Percentiles rank a stretch among this genome's conserved stretches.
phyloP scores from a whole-genome alignment of 2,329 filamentous ascomycete species.

The Emericellopsis cladophorae region DNA sequence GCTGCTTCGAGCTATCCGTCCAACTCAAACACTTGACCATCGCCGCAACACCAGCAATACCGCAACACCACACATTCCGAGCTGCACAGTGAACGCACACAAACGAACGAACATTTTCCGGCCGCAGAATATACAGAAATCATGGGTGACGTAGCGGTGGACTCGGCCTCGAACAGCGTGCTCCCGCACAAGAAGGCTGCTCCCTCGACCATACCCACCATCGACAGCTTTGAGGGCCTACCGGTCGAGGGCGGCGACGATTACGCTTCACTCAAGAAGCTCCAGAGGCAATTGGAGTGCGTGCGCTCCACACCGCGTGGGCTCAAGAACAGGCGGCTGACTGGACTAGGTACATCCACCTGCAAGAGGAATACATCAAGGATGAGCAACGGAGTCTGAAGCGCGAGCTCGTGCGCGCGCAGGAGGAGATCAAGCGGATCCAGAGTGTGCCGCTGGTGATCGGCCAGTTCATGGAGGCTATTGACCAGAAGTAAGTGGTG shows the following conservation, averaged over 20 bases:
- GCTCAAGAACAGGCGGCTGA: slow-evolving; percentile 1
- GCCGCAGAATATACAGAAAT: not conserved
- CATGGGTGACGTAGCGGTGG: slow-evolving; percentile 83
- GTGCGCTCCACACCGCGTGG: slow-evolving; percentile 13
- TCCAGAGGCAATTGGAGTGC: slow-evolving; percentile 91
- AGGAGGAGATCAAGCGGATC: slow-evolving; percentile 99
- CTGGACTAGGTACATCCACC: slow-evolving; percentile 65
- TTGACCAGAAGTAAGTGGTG: slow-evolving; percentile 80
- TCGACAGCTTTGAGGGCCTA: slow-evolving; percentile 80
- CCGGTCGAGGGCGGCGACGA: slow-evolving; percentile 76
- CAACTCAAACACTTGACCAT: not conserved
- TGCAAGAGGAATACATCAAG: slow-evolving; percentile 99
- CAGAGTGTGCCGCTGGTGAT: slow-evolving; percentile 97
- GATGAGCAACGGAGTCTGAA: slow-evolving; percentile 98
- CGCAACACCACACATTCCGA: not conserved
- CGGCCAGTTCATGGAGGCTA: slow-evolving; percentile 99
- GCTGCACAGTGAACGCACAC: no score
- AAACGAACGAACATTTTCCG: not conserved
- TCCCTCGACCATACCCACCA: slow-evolving; percentile 72
- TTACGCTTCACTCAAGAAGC: slow-evolving; percentile 90
- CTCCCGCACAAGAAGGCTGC: slow-evolving; percentile 71
- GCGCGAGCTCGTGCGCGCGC: slow-evolving; percentile 88
- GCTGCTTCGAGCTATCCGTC: not conserved
- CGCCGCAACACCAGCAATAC: not conserved
- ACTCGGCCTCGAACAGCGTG: slow-evolving; percentile 63